Evolutionary conservation across 2,329 filamentous ascomycete genomes (phyloP), one percentile per base, ranked within the genome.

Genomic region (Aspergillus terreus): DNA sequence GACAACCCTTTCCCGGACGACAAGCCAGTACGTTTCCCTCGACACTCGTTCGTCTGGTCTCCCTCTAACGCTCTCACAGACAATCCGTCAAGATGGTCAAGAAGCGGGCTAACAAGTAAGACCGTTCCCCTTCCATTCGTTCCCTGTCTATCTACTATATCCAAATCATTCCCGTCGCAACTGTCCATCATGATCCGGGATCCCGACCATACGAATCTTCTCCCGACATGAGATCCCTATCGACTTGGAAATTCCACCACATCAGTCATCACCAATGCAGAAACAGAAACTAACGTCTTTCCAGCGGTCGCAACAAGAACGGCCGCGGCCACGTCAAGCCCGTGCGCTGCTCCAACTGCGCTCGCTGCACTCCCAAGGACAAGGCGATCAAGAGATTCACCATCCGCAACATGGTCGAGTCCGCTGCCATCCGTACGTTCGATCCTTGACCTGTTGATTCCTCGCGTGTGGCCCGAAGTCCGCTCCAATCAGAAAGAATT

Each of bases 371-470:
- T 57, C 92, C 92, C 78, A 99, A 99, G 88, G 94, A 99, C 76
- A 99, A 99, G 90, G 94, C 95, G 68, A 97, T 99, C 86, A 99
- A 99, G 91, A 86, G 94, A 82, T 99, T 99, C 85, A 99, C 94
- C 82, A 88, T 99, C 85, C 88, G 94, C 78, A 97, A 99, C 88
- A 99, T 99, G 94, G 94, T 99, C 67, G 94, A 99, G 83, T 96
- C 92, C 73, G 94, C 95, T 74, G 94, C 94, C 74, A 97, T 99
- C 78, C 94, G 95, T 97, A 92, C 73, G 92, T 90, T 63, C 52
- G 54, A 54, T 54, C 63, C 53, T 48, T 33, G 52, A 51, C 33
- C 48, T 45, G 47, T 49, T 43, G 52, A 58, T 52, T 44, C 49
- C 46, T 51, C 47, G 47, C 51, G 52, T 46, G 47, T 55, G 50